Evolutionary conservation across 495 filamentous ascomycete genomes (phyloP), one percentile per base, ranked within the genome.

Genomic region (Alectoria sarmentosa): DNA sequence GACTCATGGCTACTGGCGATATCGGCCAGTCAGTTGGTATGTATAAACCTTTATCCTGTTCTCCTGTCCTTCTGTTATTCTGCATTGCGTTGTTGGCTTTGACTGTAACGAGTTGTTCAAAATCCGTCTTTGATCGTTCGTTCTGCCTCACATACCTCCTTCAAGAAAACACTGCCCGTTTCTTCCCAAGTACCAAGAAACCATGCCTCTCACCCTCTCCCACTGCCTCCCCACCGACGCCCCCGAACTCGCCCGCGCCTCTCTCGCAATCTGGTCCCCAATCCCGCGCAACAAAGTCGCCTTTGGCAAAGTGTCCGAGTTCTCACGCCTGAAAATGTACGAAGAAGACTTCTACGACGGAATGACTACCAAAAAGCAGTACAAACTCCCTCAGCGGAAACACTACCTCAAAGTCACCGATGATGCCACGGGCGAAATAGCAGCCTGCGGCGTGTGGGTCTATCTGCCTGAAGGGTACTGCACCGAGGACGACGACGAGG

Each of bases 381-480:
- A 30, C 19, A 59, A 2, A 21, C 55, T 56, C 9, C 48, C 37
- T 4, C 66, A 55, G 36, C 58, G 61, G 39, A 41, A 21, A 23
- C 39, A 55, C 37, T 41, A n/a, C 32, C 49, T 66, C 2, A 65
- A 66, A 52, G 49, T 66, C 48, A 60, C 34, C 21, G 63, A 61
- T 21, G 30, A 55, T 1, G 32, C 42, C 14, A 62, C 52, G 3
- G 37, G 48, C 30, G 52, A 62, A 17, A 62, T 68, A 4, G 36
- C 58, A 6, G 58, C 63, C 4, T 63, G 23, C 36, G 62, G 42
- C 48, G 58, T 58, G 4, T 68, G 66, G 66, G 52, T 62, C 23
- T 66, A 68, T n/a, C 13, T 65, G 32, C 54, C 66, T 21, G 23
- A 62, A 8, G 66, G 63, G 21, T 68, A 66, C 36, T n/a, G 23